These are phyloP conservation scores for Cyberlindnera meyerae DNA, from an alignment of 805 yeast genomes.

Conservation along the genomic window DNA sequence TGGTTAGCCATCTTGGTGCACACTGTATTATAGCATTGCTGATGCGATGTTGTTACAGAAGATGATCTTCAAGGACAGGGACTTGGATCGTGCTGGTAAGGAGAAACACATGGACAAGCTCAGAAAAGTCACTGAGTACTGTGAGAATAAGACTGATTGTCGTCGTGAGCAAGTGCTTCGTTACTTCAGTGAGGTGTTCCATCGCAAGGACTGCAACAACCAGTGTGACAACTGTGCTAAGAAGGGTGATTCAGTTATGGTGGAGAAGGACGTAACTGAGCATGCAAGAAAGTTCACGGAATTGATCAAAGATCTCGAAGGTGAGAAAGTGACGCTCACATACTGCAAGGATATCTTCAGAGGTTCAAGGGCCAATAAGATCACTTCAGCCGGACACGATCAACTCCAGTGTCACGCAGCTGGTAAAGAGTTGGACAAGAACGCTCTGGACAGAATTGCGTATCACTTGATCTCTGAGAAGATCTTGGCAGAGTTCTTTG, in stretches of 20 bases:
- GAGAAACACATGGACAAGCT: conserved; percentile 75
- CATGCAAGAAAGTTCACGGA: conserved; percentile 54
- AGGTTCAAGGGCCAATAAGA: conserved; percentile 63
- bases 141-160: conserved; percentile 89
- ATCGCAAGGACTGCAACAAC: conserved; percentile 56
- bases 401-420: conserved; percentile 58
- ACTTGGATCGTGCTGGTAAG: conserved; percentile 55
- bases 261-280: conserved; percentile 63
- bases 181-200: conserved; percentile 82
- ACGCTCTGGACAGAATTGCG: conserved; percentile 76
- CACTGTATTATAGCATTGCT: conserved; percentile 71
- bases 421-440: conserved; percentile 60
- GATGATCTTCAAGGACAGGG: conserved; percentile 73
- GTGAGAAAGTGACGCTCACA: conserved; percentile 62
- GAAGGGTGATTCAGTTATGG: conserved; percentile 37
- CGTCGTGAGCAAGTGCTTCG: conserved; percentile 84
- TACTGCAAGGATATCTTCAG: conserved; percentile 80
- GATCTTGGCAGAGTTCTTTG: conserved; percentile 64
- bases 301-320: conserved; percentile 53
- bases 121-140: conserved; percentile 81
- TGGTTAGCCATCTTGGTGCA: conserved; percentile 76
- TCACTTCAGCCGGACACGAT: conserved; percentile 60
- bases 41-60: conserved; percentile 76
- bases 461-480: conserved; percentile 68
- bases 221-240: conserved; percentile 82